These are phyloP conservation scores for Solioccasus polychromus DNA, from an alignment of 768 basidiomycete species.

Conservation along the genomic window DNA sequence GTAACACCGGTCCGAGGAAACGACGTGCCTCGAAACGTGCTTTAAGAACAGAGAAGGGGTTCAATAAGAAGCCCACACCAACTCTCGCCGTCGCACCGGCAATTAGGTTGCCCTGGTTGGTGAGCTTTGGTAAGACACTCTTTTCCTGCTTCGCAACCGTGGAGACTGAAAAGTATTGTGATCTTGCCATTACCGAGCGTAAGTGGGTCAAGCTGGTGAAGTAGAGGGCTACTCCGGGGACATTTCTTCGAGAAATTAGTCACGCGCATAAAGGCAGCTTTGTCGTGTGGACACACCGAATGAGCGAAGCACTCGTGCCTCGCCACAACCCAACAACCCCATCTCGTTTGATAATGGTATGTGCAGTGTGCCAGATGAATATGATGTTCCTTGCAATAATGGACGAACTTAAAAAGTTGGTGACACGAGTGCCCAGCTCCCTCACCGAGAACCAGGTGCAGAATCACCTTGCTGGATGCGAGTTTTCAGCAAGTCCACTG, in stretches of 20 bases:
- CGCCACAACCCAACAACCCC: conserved; percentile 82
- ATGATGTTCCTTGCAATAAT: conserved; percentile 32
- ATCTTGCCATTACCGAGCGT: conserved; percentile 70
- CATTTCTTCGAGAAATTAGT: conserved; percentile 54
- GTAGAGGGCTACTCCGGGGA: conserved; percentile 91
- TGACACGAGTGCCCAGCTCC: background rate
- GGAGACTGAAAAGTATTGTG: conserved; percentile 60
- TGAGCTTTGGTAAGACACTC: conserved; percentile 69
- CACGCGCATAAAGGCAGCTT: background rate
- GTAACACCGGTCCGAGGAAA: background rate
- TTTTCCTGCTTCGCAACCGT: conserved; percentile 19
- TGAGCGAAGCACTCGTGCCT: conserved; percentile 78
- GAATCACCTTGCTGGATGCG: conserved; percentile 81
- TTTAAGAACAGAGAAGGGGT: conserved; percentile 90
- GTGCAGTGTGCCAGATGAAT: conserved; percentile 49
- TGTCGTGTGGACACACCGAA: conserved; percentile 46
- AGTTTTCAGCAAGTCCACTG: conserved; percentile 92
- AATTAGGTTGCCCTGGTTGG: conserved; percentile 75
- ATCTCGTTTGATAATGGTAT: conserved; percentile 55
- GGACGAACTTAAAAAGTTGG: background rate
- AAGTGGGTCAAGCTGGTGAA: conserved; percentile 84
- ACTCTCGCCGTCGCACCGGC: conserved; percentile 84
- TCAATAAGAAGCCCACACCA: conserved; percentile 77
- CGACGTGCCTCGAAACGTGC: conserved; percentile 80
- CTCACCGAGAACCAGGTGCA: conserved; percentile 36